Conservation (phyloP, 2,329 filamentous ascomycete genomes). For the Penicillium sp. region DNA sequence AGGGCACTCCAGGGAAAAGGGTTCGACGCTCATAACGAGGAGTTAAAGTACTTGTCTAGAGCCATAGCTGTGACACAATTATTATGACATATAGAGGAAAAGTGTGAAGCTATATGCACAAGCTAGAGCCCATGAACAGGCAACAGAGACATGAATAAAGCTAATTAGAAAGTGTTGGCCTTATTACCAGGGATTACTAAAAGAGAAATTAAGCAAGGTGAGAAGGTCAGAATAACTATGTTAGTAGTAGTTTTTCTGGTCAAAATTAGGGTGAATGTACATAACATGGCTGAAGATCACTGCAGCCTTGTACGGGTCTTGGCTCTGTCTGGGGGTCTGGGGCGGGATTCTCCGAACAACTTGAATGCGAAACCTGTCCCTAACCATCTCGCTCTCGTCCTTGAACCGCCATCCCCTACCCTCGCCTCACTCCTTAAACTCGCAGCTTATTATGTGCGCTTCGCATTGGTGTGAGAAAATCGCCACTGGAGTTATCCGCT, state of each 20-base stretch:
- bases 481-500: conserved; percentile 39
- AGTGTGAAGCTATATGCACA: not conserved
- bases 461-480: conserved; percentile 37
- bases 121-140: not conserved
- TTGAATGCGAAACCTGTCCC: conserved; percentile 16
- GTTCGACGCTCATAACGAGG: not conserved
- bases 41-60: not conserved
- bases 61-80: not conserved
- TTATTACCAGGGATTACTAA: not conserved
- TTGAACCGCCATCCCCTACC: not conserved
- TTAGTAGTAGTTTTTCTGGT: not conserved
- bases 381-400: not conserved
- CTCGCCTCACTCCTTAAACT: not conserved
- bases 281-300: not conserved
- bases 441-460: conserved; percentile 44
- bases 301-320: conserved; percentile 3
- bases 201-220: too few relatives aligned
- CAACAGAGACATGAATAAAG: not conserved
- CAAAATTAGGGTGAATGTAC: not conserved
- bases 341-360: conserved; percentile 7
- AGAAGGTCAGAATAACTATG: not conserved
- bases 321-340: not conserved
- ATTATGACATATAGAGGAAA: not conserved
- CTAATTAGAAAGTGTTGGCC: not conserved
- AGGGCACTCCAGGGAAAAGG: conserved; percentile 51